phyloP scores from a whole-genome alignment of 2,329 filamentous ascomycete genomes.

The Cladosporium halotolerans region DNA sequence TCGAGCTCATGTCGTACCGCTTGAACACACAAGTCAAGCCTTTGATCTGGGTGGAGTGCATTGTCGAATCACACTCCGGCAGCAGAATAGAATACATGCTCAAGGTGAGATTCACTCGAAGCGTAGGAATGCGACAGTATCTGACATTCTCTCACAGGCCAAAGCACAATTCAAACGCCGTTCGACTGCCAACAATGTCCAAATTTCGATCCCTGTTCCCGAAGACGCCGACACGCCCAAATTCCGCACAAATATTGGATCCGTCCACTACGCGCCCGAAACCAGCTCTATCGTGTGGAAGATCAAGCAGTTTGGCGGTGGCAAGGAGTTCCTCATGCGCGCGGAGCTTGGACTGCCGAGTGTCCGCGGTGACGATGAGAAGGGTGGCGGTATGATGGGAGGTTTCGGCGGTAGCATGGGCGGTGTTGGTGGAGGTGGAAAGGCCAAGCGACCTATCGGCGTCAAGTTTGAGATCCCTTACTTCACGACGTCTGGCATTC shows the following conservation, averaged over 20 bases:
- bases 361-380: slow-evolving; percentile 90
- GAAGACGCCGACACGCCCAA: slow-evolving; percentile 94
- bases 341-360: slow-evolving; percentile 91
- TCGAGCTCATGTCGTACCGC: slow-evolving; percentile 98
- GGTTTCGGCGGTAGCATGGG: slow-evolving; percentile 97
- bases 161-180: slow-evolving; percentile 96
- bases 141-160: slow-evolving; percentile 45
- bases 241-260: slow-evolving; percentile 95
- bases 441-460: slow-evolving; percentile 92
- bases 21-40: slow-evolving; percentile 98
- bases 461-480: slow-evolving; percentile 99
- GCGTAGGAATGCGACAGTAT: not conserved
- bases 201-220: slow-evolving; percentile 93
- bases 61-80: slow-evolving; percentile 92
- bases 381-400: slow-evolving; percentile 94
- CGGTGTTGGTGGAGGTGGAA: slow-evolving; percentile 80
- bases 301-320: slow-evolving; percentile 99
- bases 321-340: slow-evolving; percentile 97
- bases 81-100: slow-evolving; percentile 98
- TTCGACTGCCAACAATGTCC: slow-evolving; percentile 96
- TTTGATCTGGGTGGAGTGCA: slow-evolving; percentile 96
- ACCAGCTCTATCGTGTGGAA: slow-evolving; percentile 99
- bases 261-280: slow-evolving; percentile 94
- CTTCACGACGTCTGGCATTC: slow-evolving; percentile 98
- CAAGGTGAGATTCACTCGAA: slow-evolving; percentile 51